Base-by-base conservation (phyloP, 2,329 filamentous ascomycete genomes). In the Sphaerulina vaccinii region DNA sequence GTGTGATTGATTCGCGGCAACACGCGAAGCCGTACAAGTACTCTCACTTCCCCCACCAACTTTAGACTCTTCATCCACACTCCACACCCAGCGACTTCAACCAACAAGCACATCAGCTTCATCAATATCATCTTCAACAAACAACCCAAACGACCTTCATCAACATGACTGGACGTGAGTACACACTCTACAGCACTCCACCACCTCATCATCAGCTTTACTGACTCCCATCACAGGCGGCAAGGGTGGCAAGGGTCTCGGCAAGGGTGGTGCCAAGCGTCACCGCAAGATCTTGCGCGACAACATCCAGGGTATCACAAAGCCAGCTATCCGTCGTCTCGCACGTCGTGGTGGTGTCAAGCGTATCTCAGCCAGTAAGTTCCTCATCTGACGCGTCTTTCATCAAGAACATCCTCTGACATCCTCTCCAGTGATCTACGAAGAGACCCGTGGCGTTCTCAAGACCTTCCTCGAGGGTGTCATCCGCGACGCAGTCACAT, bases 291-390 rank as follows among this genome's bases (percentile, higher is more conserved):
- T 96, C 82, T 84, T 96, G 76, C 90, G 91, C 79, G 91, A 96
- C 87, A 96, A 96, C 88, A 96, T 96, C 73, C 91, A 96, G 81
- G 91, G 91, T 79, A 96, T 96, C 73, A 96, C 91, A 72, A 96
- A 96, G 88, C 91, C 91, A 69, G 91, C 91, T 70, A 96, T 96
- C 78, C 87, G 91, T 71, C 91, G 91, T 95, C 90, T 96, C 74
- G 91, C 91, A 63, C 91, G 91, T 79, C 90, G 91, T 93, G 91
- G 91, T 77, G 91, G 91, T 91, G 91, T 96, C 83, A 96, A 96
- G 89, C 91, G 91, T 95, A 96, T 96, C 71, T 96, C 90, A 70
- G 91, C 91, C 74, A 95, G 85, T 88, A 83, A 74, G 58, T 57
- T 45, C 43, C 29, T 36, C 22, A 22, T 47, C 51, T 52, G 33